Conservation (phyloP, 2,329 filamentous ascomycete species). For the Colletotrichum euphorbiae region DNA sequence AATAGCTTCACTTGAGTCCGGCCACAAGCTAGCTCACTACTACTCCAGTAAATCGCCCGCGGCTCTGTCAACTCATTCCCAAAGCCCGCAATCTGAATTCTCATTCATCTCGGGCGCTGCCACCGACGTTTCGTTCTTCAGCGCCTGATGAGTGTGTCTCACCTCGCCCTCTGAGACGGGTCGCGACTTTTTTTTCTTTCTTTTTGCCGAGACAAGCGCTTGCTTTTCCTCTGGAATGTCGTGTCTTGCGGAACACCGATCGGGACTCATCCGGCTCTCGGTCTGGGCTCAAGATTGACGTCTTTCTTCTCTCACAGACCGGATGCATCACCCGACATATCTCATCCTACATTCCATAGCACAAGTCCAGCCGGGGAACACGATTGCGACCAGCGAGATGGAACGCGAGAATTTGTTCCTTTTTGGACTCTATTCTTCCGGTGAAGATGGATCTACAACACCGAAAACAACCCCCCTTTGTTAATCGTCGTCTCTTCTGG, state of each 20-base stretch:
- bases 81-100: neutral
- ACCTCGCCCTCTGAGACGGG: slow-evolving; percentile 1
- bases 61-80: no score
- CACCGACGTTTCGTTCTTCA: neutral
- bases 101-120: neutral
- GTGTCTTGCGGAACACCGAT: slow-evolving; percentile 16
- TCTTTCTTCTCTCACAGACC: neutral
- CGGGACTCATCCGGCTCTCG: slow-evolving; percentile 1
- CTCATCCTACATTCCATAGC: neutral
- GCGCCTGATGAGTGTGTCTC: slow-evolving; percentile 5
- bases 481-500: neutral
- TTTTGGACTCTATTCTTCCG: neutral
- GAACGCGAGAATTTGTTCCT: neutral
- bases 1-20: slow-evolving; percentile 15
- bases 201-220: slow-evolving; percentile 24
- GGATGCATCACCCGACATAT: neutral
- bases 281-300: neutral
- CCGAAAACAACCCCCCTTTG: slow-evolving; percentile 13
- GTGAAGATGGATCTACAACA: neutral
- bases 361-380: slow-evolving; percentile 1
- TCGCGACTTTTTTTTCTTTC: neutral
- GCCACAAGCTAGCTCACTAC: neutral
- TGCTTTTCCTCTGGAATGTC: slow-evolving; percentile 28
- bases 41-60: no score
- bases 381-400: slow-evolving; percentile 5